A percentile compares a stretch with the other conserved stretches of the same genome.
phyloP scores from a whole-genome alignment of 306 rosid genomes.

The Vicia faba region DNA sequence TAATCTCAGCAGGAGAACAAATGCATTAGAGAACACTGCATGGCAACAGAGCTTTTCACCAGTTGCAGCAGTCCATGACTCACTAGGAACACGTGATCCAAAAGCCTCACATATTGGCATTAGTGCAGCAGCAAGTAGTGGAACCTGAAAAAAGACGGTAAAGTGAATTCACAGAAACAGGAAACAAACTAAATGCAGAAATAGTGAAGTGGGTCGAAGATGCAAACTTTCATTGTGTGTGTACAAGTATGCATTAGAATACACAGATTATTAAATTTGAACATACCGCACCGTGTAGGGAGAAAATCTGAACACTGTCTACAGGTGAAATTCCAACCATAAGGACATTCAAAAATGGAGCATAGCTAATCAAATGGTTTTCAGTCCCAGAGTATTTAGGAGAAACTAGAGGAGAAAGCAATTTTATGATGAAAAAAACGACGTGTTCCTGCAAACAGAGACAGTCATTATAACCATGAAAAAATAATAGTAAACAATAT shows the following conservation, averaged over 20 bases:
- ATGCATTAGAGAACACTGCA: constrained; percentile 91
- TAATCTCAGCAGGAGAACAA: constrained; percentile 82
- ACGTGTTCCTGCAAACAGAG: constrained; percentile 79
- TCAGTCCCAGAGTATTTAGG: constrained; percentile 57
- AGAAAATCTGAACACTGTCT: constrained; percentile 89
- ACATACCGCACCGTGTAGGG: constrained; percentile 93
- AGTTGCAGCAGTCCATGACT: constrained; percentile 62
- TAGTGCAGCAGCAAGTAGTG: constrained; percentile 85
- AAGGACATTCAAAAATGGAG: constrained; percentile 81
- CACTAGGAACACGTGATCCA: constrained; percentile 81
- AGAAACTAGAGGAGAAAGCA: constrained; percentile 82
- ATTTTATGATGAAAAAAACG: constrained; percentile 66
- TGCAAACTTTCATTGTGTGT: constrained; percentile 13
- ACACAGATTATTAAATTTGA: constrained; percentile 5
- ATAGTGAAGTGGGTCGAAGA: constrained; percentile 9
- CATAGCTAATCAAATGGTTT: constrained; percentile 77
- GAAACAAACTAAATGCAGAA: constrained; percentile 29
- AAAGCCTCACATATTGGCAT: constrained; percentile 99
- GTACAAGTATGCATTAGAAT: constrained; percentile 3
- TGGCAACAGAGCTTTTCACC: constrained; percentile 87
- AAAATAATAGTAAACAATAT: not conserved
- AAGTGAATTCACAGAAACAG: constrained; percentile 32
- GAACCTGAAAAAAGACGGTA: constrained; percentile 60
- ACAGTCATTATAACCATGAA: constrained; percentile 27
- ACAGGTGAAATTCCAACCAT: constrained; percentile 86